Evolutionary conservation across 495 filamentous ascomycete genomes (phyloP), one percentile per base, ranked within the genome.

Genomic region (Daldinia vernicosa): DNA sequence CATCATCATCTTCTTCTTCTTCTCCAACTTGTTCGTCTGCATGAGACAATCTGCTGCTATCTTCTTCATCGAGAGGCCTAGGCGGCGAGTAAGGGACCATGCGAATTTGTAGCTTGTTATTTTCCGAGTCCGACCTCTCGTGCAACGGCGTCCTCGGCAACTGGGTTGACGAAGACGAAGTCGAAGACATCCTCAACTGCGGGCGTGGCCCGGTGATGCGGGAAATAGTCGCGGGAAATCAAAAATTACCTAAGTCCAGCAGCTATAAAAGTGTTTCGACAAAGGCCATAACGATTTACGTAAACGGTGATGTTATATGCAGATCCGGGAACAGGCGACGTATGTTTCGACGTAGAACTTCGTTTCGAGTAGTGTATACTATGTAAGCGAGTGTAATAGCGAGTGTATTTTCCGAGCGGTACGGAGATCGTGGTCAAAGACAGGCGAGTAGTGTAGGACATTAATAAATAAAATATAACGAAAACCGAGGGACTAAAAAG

Each of bases 91-190:
- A 84, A 14, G 84, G 87, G 67, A 90, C 77, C 73, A 88, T 78
- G 63, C 85, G 82, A 69, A 87, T 82, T 53, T 79, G 80, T 7
- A 77, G 75, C 32, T 78, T 79, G 74, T 88, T 89, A 72, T 77
- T 83, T 66, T 87, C 81, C 67, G 88, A 88, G 35, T 84, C 78
- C 19, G 83, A 83, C 64, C 87, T 83, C 71, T 88, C 84, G 74
- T 84, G 84, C 61, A 90, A 81, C 51, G 89, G 86, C 28, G 59
- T 53, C 58, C 74, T 77, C 39, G 62, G 67, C 37, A 64, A 69
- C 40, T 65, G 68, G 57, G 70, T 66, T 30, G 75, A 72, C 40
- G 67, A 74, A 24, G 75, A 72, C 22, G 67, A 69, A 6, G 58
- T 60, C 67, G 75, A 74, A 60, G 75, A 74, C 76, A 78, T 78